Base-by-base conservation (phyloP, 208 protist species). In the Leishmania martiniquensis region DNA sequence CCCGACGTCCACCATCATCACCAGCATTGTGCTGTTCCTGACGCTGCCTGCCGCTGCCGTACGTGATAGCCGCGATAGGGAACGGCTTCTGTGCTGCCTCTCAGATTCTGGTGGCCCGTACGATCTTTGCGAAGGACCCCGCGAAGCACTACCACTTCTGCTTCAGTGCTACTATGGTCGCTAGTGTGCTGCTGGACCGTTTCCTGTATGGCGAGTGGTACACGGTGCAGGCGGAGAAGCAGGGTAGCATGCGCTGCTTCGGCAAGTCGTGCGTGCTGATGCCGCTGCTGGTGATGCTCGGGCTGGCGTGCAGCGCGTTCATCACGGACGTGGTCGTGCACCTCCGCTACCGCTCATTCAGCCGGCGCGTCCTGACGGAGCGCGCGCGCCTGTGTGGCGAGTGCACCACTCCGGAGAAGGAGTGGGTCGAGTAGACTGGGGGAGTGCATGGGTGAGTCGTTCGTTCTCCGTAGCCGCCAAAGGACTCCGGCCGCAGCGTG, bases 71-170 rank as follows among this genome's bases (percentile, higher is more conserved):
- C 17, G 84, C 91, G 12, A 44, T 95, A 1, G 88, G 83, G 25
- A 91, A 90, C 84, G 91, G 91, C 37, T 93, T 88, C 76, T 65
- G 68, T 4, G 88, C 89, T 10, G 87, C 85, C 4, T 82, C 80
- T 25, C 71, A 80, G 39, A 84, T 91, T 47, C 82, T 95, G 52
- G 85, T 93, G n/a, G 73, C 85, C 25, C 91, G 91, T 44, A 90
- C 87, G 37, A 88, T 93, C 55, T 95, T 83, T 85, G 85, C 84
- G 15, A 86, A 88, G 70, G 88, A 93, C 78, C 69, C 88, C 7
- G 92, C 85, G 22, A 91, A 91, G 86, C 89, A 93, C 78, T 96
- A 94, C 81, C 85, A 93, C 76, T 90, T 91, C 77, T 85, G 78
- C 68, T 88, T 85, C 65, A 65, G 80, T n/a, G 52, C 87, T 12